phyloP scores from a whole-genome alignment of 345 rosid genomes.

The Populus pruinosa region DNA sequence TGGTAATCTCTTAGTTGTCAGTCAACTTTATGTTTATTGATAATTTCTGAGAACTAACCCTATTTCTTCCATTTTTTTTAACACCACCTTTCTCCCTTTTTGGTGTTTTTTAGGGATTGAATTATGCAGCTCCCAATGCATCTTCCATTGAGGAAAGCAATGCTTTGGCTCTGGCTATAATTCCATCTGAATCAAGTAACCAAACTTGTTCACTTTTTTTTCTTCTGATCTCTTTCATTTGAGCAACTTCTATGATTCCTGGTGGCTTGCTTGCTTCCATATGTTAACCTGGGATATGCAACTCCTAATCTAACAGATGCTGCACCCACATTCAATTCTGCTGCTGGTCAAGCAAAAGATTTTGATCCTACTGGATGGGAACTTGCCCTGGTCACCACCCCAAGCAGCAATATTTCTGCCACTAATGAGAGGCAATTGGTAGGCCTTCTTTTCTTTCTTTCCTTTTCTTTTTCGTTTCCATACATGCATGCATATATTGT shows the following conservation, averaged over 20 bases:
- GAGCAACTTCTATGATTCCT: background rate
- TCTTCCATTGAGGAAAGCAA: constrained; percentile 78
- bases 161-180: constrained; percentile 89
- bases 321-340: constrained; percentile 46
- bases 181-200: constrained; percentile 61
- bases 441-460: constrained; percentile 14
- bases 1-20: constrained; percentile 44
- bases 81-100: background rate
- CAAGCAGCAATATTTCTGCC: constrained; percentile 70
- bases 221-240: background rate
- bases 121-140: constrained; percentile 47
- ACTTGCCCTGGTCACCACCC: constrained; percentile 78
- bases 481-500: background rate
- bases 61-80: background rate
- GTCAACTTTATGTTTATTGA: background rate
- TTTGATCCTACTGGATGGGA: constrained; percentile 97
- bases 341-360: constrained; percentile 50
- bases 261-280: background rate
- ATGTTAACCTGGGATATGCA: background rate
- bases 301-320: constrained; percentile 34
- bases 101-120: constrained; percentile 57
- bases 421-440: constrained; percentile 85
- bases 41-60: background rate
- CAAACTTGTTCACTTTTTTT: background rate
- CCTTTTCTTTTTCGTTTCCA: background rate